Evolutionary conservation across 495 filamentous ascomycete genomes (phyloP).

Genomic region (Talaromyces liani): DNA sequence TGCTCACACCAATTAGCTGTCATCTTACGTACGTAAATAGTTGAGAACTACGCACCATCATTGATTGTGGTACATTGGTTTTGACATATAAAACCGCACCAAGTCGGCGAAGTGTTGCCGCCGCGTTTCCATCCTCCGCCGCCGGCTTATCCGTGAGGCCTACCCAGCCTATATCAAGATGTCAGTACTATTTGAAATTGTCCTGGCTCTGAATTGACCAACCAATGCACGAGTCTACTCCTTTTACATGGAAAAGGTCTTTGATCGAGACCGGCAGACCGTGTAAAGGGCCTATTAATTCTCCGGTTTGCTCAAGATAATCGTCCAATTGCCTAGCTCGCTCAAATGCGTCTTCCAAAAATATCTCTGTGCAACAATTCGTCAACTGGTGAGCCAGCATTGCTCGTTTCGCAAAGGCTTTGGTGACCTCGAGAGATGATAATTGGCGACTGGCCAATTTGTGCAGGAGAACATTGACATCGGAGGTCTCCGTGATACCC

Average conservation of each 20-base stretch:
- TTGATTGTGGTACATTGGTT: constrained; percentile 51
- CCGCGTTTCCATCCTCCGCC: constrained; percentile 5
- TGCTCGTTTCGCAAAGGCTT: constrained; percentile 53
- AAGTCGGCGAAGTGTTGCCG: constrained; percentile 22
- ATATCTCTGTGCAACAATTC: constrained; percentile 59
- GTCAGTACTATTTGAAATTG: background rate
- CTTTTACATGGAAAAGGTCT: constrained; percentile 55
- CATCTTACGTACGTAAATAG: background rate
- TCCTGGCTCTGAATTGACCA: constrained; percentile 4
- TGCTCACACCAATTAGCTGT: constrained; percentile 9
- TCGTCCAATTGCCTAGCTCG: constrained; percentile 35
- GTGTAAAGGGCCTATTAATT: constrained; percentile 54
- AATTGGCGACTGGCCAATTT: constrained; percentile 35
- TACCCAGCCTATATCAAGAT: constrained; percentile 5
- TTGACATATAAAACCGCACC: constrained; percentile 55
- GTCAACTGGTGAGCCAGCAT: constrained; percentile 51
- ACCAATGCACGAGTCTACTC: constrained; percentile 42
- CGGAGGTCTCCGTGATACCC: constrained; percentile 1
- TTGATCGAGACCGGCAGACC: constrained; percentile 64
- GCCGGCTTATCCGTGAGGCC: constrained; percentile 1
- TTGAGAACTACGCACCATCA: constrained; percentile 28
- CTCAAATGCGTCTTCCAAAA: constrained; percentile 43
- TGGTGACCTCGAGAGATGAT: constrained; percentile 38
- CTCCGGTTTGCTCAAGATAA: constrained; percentile 27
- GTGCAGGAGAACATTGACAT: background rate